Evolutionary conservation across 345 rosid species (phyloP), one percentile per base, ranked within the genome.

Genomic region (Viola odorata): DNA sequence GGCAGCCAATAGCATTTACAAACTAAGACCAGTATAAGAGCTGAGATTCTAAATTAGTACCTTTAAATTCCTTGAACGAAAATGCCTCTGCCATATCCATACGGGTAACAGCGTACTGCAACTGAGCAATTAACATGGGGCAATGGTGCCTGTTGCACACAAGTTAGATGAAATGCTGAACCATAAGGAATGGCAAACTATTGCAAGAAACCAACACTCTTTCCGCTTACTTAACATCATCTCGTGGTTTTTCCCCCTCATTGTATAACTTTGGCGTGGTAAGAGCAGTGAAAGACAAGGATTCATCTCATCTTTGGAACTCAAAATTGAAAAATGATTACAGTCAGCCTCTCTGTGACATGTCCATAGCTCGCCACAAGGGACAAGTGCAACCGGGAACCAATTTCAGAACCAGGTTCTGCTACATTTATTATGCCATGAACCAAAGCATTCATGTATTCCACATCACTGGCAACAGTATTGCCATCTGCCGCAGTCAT

Each of bases 71-170:
- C 67, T 85, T 77, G 57, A 86, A 88, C 41, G 89, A 84, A 67
- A 82, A 83, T 13, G 74, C 68, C 58, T 83, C 75, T 48, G 81
- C 88, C 58, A 69, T 65, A 79, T 94, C 97, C 65, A 75, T 81
- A 62, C 97, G 89, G 32, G 96, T 90, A 11, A 90, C 97, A 17
- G 75, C 99, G 73, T 83, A 55, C 65, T 90, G 99, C 87, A 85
- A 86, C 65, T 94, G 96, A 73, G 95, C 85, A 66, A 86, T 64
- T 74, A 94, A 62, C 95, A 94, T 85, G 3, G 99, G 97, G 73
- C 77, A 78, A 47, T 84, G 75, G 69, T 85, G 82, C 85, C 90
- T 90, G 88, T 73, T 53, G 71, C 66, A 50, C 57, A 56, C 62
- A 72, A 68, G 51, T 50, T 62, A 68, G 53, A 55, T 10, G 7